These are phyloP conservation scores for Primulina huaijiensis DNA, from an alignment of 257 asterid species.

Conservation along the genomic window DNA sequence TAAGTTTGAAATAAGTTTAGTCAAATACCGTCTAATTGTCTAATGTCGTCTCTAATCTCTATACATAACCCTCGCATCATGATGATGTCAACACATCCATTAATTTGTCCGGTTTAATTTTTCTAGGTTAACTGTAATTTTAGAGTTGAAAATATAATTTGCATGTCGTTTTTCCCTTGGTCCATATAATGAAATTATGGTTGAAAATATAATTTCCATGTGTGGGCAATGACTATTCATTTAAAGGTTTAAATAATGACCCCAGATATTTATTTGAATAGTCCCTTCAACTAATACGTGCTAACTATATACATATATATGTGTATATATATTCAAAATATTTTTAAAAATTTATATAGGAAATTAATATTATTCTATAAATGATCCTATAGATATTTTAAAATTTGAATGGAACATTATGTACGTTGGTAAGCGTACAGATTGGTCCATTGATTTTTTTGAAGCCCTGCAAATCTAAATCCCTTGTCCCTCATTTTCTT, in stretches of 20 bases:
- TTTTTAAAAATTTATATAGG: background rate
- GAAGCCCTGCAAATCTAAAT: background rate
- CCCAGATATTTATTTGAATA: background rate
- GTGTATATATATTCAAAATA: no score
- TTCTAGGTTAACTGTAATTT: no score
- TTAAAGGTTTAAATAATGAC: background rate
- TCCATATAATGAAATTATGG: background rate
- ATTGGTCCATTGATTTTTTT: background rate
- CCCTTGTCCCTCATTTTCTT: background rate
- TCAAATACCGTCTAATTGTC: no score
- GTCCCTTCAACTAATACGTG: background rate
- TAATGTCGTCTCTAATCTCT: no score
- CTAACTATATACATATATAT: no score
- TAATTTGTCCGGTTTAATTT: no score
- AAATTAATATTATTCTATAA: no score
- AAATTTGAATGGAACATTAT: background rate
- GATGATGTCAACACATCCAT: background rate
- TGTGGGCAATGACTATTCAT: background rate
- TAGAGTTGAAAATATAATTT: background rate
- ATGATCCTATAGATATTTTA: no score
- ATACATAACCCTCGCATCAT: background rate
- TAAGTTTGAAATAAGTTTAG: no score
- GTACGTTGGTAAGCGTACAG: background rate
- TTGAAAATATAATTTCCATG: background rate
- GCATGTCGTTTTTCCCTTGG: background rate